Base-by-base conservation (phyloP, 2,329 filamentous ascomycete genomes). In the Venturiaceae sp. region DNA sequence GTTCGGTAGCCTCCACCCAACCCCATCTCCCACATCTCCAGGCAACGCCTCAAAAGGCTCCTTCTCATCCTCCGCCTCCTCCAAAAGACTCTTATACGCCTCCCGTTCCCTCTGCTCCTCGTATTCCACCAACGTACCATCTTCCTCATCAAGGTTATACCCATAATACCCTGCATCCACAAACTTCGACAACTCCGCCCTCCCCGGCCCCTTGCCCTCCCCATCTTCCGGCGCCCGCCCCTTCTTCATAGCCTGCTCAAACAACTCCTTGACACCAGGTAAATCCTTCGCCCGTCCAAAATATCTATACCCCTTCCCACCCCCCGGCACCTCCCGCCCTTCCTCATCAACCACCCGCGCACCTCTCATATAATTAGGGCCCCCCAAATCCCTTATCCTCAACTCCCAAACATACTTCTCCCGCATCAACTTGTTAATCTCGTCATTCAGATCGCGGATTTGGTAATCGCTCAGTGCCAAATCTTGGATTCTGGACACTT, bases 321-420 rank as follows among this genome's bases (percentile, higher is more conserved):
- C 89, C 34, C 78, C 78, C 7, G 78, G 78, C 37, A 83, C 76
- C 66, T 82, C 79, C 57, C 74, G 71, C 2, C 80, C 80, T 57
- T 82, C 78, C 64, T 82, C 80, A 69, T 82, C 80, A 60, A 82
- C 69, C 64, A 78, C 72, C 26, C 77, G 68, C 1, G 78, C 78
- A n/a, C 75, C 79, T 32, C 91, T 81, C 87, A 94, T 95, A 72
- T 97, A 99, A 74, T 97, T 97, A 32, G 94, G 94, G 2, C 94
- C 94, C n/a, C 94, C 94, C 26, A 97, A 72, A 67, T 95, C 95
- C 60, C 92, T 83, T 65, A 99, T 96, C 75, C 96, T 91, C 66
- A 94, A 84, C 78, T 99, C 94, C 94, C 94, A 99, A 82, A 95
- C 92, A 81, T 95, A 91, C 75, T 99, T 99, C 78, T 99, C 94